Percentiles rank a stretch among this genome's conserved stretches.
These are phyloP conservation scores for Globisporangium nunn DNA, from an alignment of 352 stramenopile species.

Conservation along the genomic window DNA sequence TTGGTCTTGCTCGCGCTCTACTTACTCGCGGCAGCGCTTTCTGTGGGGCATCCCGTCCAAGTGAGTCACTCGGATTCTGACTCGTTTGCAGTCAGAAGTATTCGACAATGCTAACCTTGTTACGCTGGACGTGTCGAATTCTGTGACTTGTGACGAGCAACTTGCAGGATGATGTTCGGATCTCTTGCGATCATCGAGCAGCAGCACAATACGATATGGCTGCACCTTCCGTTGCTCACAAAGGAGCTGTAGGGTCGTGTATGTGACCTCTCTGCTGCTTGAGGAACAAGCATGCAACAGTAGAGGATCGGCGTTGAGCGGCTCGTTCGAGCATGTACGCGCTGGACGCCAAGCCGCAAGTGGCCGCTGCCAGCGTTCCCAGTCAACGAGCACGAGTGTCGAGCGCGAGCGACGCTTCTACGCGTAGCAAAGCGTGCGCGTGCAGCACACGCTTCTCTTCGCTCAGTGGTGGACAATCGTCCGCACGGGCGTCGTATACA, in stretches of 20 bases:
- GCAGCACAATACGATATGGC: not conserved
- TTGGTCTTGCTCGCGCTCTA: constrained; percentile 15
- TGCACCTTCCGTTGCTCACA: too few relatives aligned
- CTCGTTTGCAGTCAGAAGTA: not conserved
- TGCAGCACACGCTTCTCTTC: too few relatives aligned
- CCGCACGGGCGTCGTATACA: too few relatives aligned
- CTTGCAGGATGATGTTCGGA: not conserved
- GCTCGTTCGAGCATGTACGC: not conserved
- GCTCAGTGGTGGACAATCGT: too few relatives aligned
- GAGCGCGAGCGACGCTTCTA: not conserved
- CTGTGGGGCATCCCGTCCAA: not conserved
- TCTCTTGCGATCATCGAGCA: not conserved
- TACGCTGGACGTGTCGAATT: not conserved
- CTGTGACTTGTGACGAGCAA: not conserved
- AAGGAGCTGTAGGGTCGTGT: too few relatives aligned
- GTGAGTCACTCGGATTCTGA: not conserved
- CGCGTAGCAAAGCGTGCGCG: not conserved
- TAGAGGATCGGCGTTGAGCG: not conserved
- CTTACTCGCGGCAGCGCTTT: too few relatives aligned
- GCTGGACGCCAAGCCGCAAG: not conserved
- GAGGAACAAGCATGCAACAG: too few relatives aligned
- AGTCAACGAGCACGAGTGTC: not conserved
- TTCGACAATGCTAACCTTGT: not conserved
- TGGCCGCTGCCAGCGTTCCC: not conserved
- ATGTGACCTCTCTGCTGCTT: too few relatives aligned